These are phyloP conservation scores for Fagus sylvatica DNA, from an alignment of 306 rosid species.

Conservation along the genomic window DNA sequence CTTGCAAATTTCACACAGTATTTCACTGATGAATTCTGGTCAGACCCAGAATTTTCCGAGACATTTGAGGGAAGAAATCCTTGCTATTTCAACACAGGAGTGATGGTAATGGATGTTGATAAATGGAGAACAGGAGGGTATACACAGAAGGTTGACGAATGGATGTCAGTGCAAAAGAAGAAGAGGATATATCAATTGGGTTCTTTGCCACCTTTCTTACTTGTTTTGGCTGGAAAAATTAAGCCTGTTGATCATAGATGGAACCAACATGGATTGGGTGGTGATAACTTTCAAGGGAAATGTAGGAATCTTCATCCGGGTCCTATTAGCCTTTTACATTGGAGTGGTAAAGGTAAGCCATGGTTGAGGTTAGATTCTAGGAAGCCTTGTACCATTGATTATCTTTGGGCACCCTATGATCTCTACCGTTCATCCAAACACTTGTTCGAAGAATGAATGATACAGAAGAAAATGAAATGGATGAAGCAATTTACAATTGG, in stretches of 20 bases:
- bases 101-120: slow-evolving; percentile 72
- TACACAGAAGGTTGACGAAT: slow-evolving; percentile 54
- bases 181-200: slow-evolving; percentile 66
- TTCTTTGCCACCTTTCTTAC: slow-evolving; percentile 65
- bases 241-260: slow-evolving; percentile 65
- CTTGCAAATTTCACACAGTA: slow-evolving; percentile 54
- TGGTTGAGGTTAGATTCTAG: slow-evolving; percentile 71
- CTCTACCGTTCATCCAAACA: slow-evolving; percentile 54
- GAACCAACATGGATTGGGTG: slow-evolving; percentile 82
- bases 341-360: slow-evolving; percentile 85
- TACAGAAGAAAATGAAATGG: not conserved
- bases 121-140: slow-evolving; percentile 58
- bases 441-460: slow-evolving; percentile 60
- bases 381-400: slow-evolving; percentile 57
- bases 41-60: slow-evolving; percentile 26
- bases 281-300: slow-evolving; percentile 67
- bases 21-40: slow-evolving; percentile 55
- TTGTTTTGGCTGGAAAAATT: slow-evolving; percentile 69
- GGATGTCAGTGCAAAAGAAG: slow-evolving; percentile 63
- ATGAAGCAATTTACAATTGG: not conserved
- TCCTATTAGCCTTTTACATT: slow-evolving; percentile 65
- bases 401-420: slow-evolving; percentile 71
- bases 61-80: slow-evolving; percentile 54
- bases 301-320: slow-evolving; percentile 67
- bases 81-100: slow-evolving; percentile 73